Percentiles rank a stretch among this genome's conserved stretches.
Evolutionary conservation across 768 basidiomycete genomes (phyloP).

Genomic region (Coprinopsis strossmayeri): DNA sequence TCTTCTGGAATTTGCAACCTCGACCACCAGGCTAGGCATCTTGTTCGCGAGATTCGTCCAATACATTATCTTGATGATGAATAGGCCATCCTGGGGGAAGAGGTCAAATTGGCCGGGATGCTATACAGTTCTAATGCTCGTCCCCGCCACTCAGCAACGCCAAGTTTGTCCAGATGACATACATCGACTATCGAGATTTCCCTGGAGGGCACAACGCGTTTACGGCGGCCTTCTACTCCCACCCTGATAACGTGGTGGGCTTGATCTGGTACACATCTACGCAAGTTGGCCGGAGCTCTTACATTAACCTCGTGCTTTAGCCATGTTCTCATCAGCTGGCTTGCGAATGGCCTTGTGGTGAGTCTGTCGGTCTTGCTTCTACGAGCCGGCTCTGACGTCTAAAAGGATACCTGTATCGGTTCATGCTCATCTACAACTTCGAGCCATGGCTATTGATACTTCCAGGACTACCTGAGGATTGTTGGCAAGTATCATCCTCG

Average conservation of each 20-base stretch:
- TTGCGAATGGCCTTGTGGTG: constrained; percentile 16
- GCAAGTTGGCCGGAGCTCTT: too few species aligned
- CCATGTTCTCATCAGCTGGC: constrained; percentile 16
- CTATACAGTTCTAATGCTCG: constrained; percentile 15
- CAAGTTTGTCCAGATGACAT: constrained; percentile 16
- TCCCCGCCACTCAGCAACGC: constrained; percentile 16
- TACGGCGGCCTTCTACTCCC: constrained; percentile 5
- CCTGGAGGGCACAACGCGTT: constrained; percentile 14
- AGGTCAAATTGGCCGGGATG: constrained; percentile 7
- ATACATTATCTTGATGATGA: constrained; percentile 9
- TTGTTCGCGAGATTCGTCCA: constrained; percentile 12
- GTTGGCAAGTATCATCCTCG: constrained; percentile 14
- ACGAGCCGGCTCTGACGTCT: neutral
- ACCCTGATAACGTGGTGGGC: constrained; percentile 11
- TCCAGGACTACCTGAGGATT: constrained; percentile 9
- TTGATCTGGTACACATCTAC: neutral
- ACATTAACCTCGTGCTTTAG: neutral
- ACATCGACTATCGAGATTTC: constrained; percentile 16
- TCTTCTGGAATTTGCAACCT: too few species aligned
- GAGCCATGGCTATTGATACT: constrained; percentile 3
- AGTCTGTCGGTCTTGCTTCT: neutral
- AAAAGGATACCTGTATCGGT: constrained; percentile 11
- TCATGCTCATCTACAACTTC: constrained; percentile 11
- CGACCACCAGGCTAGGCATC: too few species aligned
- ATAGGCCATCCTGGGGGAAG: too few species aligned